Conservation (phyloP, 2,329 filamentous ascomycete species). For the Onygenales sp. region DNA sequence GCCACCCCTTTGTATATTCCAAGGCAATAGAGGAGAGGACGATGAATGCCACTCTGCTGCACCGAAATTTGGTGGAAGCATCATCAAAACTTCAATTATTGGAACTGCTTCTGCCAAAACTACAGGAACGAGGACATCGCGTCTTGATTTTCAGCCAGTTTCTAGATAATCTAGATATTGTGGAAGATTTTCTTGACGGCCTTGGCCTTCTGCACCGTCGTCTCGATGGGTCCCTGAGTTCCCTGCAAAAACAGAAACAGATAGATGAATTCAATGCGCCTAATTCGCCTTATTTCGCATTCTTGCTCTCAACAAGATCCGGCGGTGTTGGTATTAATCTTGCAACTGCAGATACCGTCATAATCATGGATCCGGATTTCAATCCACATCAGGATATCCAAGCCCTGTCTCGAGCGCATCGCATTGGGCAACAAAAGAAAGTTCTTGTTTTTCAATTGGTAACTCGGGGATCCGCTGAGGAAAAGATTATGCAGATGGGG, state of each 20-base stretch:
- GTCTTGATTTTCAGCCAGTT: conserved; percentile 97
- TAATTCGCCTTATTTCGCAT: conserved; percentile 73
- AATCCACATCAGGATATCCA: conserved; percentile 98
- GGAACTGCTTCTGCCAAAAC: conserved; percentile 75
- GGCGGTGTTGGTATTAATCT: conserved; percentile 97
- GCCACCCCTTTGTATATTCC: conserved; percentile 94
- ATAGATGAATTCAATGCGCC: conserved; percentile 92
- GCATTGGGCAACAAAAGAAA: conserved; percentile 92
- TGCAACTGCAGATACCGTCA: conserved; percentile 93
- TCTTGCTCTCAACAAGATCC: conserved; percentile 85
- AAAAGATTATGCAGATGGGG: conserved; percentile 93
- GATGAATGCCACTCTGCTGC: conserved; percentile 50
- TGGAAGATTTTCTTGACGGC: conserved; percentile 82
- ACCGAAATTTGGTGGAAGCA: conserved; percentile 80
- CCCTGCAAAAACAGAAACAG: conserved; percentile 81
- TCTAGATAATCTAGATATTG: conserved; percentile 70
- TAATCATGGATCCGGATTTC: conserved; percentile 94
- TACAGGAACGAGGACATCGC: conserved; percentile 75
- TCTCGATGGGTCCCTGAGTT: conserved; percentile 73
- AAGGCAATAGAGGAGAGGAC: conserved; percentile 77
- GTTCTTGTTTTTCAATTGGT: conserved; percentile 93
- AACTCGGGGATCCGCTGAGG: conserved; percentile 79
- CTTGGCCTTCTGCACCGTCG: conserved; percentile 65
- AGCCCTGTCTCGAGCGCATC: conserved; percentile 84
- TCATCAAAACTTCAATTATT: conserved; percentile 81